phyloP scores from a whole-genome alignment of 1,284 basidiomycete genomes.

The Marasmius sp. region DNA sequence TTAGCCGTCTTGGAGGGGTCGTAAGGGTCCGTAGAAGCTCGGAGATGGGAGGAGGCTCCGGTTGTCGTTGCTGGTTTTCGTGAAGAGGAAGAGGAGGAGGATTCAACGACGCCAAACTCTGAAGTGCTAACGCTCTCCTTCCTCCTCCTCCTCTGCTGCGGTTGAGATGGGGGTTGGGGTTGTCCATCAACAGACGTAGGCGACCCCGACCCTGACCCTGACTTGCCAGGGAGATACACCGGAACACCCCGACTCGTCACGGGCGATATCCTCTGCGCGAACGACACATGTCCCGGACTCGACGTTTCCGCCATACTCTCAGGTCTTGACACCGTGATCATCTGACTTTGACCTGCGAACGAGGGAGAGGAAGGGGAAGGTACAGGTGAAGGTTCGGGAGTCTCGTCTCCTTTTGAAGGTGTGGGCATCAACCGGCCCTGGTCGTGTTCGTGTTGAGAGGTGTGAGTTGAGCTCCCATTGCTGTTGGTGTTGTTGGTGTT shows the following conservation, averaged over 20 bases:
- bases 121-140: constrained; percentile 5
- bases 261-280: constrained; percentile 35
- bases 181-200: constrained; percentile 5
- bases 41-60: constrained; percentile 18
- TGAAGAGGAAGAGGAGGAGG: constrained; percentile 8
- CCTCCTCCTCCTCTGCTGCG: not conserved
- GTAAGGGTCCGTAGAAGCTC: constrained; percentile 1
- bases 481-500: too few relatives aligned
- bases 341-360: not conserved
- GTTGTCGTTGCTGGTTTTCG: constrained; percentile 14
- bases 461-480: too few relatives aligned
- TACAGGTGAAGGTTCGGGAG: not conserved
- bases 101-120: constrained; percentile 31
- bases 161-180: not conserved
- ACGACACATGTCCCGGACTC: constrained; percentile 31
- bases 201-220: constrained; percentile 24
- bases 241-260: constrained; percentile 33
- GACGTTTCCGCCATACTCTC: constrained; percentile 34
- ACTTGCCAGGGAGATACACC: constrained; percentile 30
- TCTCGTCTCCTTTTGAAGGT: too few relatives aligned
- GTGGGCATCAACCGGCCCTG: too few relatives aligned
- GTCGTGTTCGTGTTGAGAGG: too few relatives aligned
- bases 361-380: not conserved
- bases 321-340: constrained; percentile 24
- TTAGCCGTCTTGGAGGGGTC: constrained; percentile 9